phyloP scores from a whole-genome alignment of 257 asterid genomes.

The Primulina eburnea region DNA sequence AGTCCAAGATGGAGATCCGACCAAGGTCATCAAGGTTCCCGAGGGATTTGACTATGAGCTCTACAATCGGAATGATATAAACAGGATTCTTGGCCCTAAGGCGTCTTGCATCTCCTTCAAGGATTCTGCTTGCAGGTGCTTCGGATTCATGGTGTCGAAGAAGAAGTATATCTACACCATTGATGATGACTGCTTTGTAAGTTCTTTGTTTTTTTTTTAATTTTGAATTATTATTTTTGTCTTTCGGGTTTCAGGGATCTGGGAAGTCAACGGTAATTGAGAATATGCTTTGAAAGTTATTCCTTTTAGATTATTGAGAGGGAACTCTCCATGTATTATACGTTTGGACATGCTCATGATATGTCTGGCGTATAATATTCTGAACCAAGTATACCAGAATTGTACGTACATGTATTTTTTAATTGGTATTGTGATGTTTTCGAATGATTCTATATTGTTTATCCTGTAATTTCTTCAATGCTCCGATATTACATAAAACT shows the following conservation, averaged over 20 bases:
- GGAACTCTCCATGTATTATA: neutral
- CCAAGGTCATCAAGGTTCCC: slow-evolving; percentile 35
- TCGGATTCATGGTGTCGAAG: slow-evolving; percentile 50
- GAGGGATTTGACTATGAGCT: slow-evolving; percentile 52
- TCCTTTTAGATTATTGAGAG: neutral
- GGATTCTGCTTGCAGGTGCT: slow-evolving; percentile 57
- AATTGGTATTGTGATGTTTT: no score
- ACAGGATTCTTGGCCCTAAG: slow-evolving; percentile 50
- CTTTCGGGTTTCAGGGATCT: slow-evolving; percentile 25
- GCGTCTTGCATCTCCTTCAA: slow-evolving; percentile 57
- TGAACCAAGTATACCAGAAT: neutral
- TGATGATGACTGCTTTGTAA: slow-evolving; percentile 58
- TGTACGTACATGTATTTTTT: no score
- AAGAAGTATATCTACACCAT: slow-evolving; percentile 58
- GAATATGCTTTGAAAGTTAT: slow-evolving; percentile 28
- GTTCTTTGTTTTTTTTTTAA: slow-evolving; percentile 1
- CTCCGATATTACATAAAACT: no score
- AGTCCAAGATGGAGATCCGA: slow-evolving; percentile 49
- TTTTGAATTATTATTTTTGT: neutral
- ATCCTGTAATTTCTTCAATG: no score
- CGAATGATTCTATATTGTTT: neutral
- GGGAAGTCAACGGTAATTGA: slow-evolving; percentile 31
- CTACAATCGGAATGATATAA: slow-evolving; percentile 48
- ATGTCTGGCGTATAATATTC: neutral
- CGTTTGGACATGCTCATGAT: neutral